Evolutionary conservation across 2,329 filamentous ascomycete genomes (phyloP).

Genomic region (Fusarium fujikuroi): DNA sequence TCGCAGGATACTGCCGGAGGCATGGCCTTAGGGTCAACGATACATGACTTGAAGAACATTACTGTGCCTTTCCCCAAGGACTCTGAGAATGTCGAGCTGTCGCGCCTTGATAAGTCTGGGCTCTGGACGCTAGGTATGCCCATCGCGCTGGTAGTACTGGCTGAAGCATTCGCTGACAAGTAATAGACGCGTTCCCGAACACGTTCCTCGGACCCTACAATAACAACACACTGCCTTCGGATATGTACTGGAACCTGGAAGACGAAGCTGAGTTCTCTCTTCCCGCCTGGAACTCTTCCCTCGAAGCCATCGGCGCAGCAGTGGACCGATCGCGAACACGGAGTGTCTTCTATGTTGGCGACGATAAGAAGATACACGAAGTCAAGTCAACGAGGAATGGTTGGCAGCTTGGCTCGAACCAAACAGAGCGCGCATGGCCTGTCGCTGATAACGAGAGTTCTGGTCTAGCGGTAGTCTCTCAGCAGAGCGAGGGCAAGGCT

Average conservation of each 20-base stretch:
- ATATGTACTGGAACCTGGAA: background rate
- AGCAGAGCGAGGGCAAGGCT: background rate
- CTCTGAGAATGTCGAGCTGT: background rate
- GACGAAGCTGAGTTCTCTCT: background rate
- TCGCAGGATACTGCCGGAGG: constrained; percentile 1
- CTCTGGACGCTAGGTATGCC: background rate
- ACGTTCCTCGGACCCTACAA: background rate
- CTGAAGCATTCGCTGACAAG: background rate
- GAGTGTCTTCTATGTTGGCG: background rate
- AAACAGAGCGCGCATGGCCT: background rate
- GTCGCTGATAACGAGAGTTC: background rate
- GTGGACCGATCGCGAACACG: background rate
- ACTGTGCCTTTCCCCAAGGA: background rate
- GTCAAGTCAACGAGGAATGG: background rate
- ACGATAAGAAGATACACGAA: background rate
- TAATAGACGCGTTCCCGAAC: background rate
- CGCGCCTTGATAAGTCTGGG: background rate
- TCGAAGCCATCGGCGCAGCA: background rate
- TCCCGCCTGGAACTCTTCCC: background rate
- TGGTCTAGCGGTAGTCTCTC: background rate
- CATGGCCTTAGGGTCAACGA: constrained; percentile 1
- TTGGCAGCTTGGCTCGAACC: constrained; percentile 3
- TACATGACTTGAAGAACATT: background rate
- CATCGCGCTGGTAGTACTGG: accelerated
- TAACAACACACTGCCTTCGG: background rate